Evolutionary conservation across 2,329 filamentous ascomycete genomes (phyloP).

Genomic region (Pseudogymnoascus sp.): DNA sequence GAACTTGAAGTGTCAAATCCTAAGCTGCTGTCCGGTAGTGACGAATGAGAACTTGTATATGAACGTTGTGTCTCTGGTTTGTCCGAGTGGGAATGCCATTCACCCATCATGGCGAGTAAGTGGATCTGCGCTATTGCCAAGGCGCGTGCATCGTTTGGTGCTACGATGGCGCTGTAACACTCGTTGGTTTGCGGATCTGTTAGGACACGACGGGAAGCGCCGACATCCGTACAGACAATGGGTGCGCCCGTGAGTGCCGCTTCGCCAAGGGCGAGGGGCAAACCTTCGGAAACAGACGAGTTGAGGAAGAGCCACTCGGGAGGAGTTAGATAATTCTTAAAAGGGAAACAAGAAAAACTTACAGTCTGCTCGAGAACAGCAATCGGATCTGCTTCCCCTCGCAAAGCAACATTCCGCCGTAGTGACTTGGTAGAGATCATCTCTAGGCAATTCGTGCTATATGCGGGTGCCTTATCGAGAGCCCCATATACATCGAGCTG

Average conservation of each 20-base stretch:
- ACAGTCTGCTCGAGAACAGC: conserved; percentile 36
- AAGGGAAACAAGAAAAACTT: conserved; percentile 28
- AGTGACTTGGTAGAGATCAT: conserved; percentile 28
- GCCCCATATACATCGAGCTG: conserved; percentile 56
- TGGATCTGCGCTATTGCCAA: conserved; percentile 56
- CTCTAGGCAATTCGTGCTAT: conserved; percentile 50
- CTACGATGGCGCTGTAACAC: conserved; percentile 54
- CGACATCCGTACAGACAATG: conserved; percentile 50
- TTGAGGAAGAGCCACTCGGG: conserved; percentile 45
- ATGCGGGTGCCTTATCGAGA: conserved; percentile 54
- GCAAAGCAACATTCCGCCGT: conserved; percentile 23
- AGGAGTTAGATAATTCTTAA: background rate
- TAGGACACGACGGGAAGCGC: conserved; percentile 48
- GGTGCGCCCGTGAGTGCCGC: conserved; percentile 50
- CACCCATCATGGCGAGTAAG: conserved; percentile 53
- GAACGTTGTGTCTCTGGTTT: conserved; percentile 37
- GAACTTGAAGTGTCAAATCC: too few relatives aligned
- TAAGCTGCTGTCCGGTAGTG: too few relatives aligned
- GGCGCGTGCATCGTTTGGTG: conserved; percentile 54
- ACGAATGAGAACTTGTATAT: too few relatives aligned
- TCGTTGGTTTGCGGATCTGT: conserved; percentile 43
- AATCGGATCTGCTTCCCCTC: conserved; percentile 36
- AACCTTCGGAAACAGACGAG: conserved; percentile 48
- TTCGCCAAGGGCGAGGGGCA: conserved; percentile 50
- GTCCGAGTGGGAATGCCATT: conserved; percentile 53